A percentile compares a stretch with the other conserved stretches of the same genome.
Conservation (phyloP, 495 filamentous ascomycete genomes). For the Apodospora peruviana region DNA sequence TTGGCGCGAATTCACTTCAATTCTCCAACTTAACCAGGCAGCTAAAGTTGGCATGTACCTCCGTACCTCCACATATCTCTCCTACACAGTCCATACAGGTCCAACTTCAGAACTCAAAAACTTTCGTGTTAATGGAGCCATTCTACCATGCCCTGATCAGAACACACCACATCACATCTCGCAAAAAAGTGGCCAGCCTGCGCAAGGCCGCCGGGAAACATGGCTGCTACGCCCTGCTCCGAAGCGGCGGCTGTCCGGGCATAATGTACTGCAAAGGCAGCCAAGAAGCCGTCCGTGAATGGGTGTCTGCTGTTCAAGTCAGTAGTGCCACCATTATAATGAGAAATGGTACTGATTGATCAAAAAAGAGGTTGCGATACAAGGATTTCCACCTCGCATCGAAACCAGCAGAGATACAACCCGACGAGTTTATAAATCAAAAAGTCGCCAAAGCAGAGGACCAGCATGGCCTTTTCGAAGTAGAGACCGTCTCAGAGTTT, state of each 20-base stretch:
- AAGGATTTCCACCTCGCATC: slow-evolving; percentile 25
- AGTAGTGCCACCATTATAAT: slow-evolving; percentile 5
- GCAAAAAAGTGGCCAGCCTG: slow-evolving; percentile 65
- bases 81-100: too few relatives aligned
- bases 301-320: slow-evolving; percentile 28
- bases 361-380: slow-evolving; percentile 22
- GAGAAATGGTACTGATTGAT: neutral
- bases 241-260: slow-evolving; percentile 62
- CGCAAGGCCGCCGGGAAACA: slow-evolving; percentile 55
- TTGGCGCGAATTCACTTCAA: too few relatives aligned
- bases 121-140: too few relatives aligned
- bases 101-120: too few relatives aligned
- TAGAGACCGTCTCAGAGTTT: slow-evolving; percentile 21
- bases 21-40: too few relatives aligned
- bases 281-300: slow-evolving; percentile 34
- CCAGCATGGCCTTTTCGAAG: slow-evolving; percentile 17
- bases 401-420: slow-evolving; percentile 16
- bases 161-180: slow-evolving; percentile 78
- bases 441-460: slow-evolving; percentile 1
- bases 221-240: slow-evolving; percentile 56
- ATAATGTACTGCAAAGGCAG: slow-evolving; percentile 72
- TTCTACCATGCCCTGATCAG: slow-evolving; percentile 60
- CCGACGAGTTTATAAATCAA: neutral
- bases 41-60: too few relatives aligned
- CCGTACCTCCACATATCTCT: too few relatives aligned